These are phyloP conservation scores for Fraxinus excelsior DNA, from an alignment of 257 asterid species.

Conservation along the genomic window DNA sequence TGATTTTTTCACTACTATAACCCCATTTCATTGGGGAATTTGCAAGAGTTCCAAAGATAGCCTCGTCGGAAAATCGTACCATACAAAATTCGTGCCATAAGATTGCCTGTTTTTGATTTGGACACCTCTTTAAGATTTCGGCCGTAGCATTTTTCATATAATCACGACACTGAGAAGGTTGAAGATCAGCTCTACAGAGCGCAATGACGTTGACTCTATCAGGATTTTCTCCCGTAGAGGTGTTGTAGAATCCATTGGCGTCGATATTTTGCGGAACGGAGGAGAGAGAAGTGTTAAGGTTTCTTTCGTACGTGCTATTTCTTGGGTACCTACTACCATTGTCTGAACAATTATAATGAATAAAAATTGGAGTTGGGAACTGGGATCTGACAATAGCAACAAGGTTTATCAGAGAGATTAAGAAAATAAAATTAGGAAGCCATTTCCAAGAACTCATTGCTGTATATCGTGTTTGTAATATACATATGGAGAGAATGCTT, in stretches of 20 bases:
- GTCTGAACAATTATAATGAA: too few relatives aligned
- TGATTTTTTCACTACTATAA: rapidly evolving
- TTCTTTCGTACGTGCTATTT: too few relatives aligned
- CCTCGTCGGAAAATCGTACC: neutral
- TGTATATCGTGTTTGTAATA: neutral
- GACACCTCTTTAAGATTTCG: neutral
- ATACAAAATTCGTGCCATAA: neutral
- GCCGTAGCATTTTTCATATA: neutral
- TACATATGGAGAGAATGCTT: too few relatives aligned
- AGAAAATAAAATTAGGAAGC: too few relatives aligned
- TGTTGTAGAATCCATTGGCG: conserved; percentile 5
- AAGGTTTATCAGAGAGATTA: too few relatives aligned
- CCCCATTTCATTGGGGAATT: too few relatives aligned
- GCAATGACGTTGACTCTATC: conserved; percentile 8
- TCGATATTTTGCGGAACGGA: neutral
- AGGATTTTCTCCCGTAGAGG: neutral
- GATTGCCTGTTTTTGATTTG: neutral
- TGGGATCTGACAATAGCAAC: too few relatives aligned
- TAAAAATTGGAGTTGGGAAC: too few relatives aligned
- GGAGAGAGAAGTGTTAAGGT: neutral
- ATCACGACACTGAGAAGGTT: neutral
- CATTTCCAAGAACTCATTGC: conserved; percentile 1
- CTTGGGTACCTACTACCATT: too few relatives aligned
- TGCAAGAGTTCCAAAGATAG: neutral
- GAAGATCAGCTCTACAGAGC: neutral